phyloP scores from a whole-genome alignment of 495 filamentous ascomycete genomes.

The Schizothecium vesticola region DNA sequence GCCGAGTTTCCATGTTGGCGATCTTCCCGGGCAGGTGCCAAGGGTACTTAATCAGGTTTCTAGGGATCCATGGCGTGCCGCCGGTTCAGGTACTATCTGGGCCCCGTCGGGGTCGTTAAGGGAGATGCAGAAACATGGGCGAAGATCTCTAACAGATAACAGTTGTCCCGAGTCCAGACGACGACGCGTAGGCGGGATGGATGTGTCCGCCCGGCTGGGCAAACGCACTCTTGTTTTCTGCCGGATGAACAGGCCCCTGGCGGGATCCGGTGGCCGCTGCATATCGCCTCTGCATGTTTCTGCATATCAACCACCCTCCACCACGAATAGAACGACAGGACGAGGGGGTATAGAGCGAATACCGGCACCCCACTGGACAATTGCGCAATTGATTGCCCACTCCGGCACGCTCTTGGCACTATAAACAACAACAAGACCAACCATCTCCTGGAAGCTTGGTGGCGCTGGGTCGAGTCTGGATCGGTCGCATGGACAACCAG shows the following conservation, averaged over 20 bases:
- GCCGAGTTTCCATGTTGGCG: neutral
- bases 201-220: neutral
- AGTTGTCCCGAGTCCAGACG: neutral
- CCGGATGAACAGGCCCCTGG: neutral
- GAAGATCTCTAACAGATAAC: neutral
- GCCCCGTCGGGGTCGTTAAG: neutral
- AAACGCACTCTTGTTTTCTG: neutral
- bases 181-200: neutral
- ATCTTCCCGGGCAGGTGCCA: neutral
- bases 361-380: neutral
- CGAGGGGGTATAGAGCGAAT: neutral
- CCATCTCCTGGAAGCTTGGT: neutral
- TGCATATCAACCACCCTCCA: neutral
- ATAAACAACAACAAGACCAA: neutral
- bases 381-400: neutral
- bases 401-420: neutral
- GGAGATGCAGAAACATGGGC: neutral
- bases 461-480: neutral
- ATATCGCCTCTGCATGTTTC: neutral
- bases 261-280: neutral
- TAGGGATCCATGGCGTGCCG: neutral
- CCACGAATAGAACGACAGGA: neutral
- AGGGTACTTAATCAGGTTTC: constrained; percentile 9
- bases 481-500: neutral
- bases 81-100: neutral